A percentile compares a stretch with the other conserved stretches of the same genome.
Evolutionary conservation across 176 grass and related monocot species (phyloP).

Genomic region (Bothriochloa decipiens): DNA sequence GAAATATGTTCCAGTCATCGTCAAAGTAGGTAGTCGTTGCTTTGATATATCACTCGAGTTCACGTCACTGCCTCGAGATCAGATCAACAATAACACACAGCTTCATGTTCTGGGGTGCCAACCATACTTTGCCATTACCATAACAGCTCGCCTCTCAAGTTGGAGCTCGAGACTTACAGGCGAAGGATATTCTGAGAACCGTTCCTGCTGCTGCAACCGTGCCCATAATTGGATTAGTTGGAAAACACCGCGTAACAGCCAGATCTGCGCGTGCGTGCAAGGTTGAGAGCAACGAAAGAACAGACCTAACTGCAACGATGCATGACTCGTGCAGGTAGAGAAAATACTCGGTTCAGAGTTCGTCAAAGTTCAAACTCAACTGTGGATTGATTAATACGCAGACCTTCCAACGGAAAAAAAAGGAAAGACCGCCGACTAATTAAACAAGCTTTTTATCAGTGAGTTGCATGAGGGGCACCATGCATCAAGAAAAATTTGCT

Average conservation of each 20-base stretch:
- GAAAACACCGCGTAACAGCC: conserved; percentile 43
- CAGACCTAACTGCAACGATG: neutral
- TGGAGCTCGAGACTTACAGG: conserved; percentile 43
- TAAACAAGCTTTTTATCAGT: neutral
- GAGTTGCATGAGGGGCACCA: conserved; percentile 24
- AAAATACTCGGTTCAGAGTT: neutral
- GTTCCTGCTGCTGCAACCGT: conserved; percentile 28
- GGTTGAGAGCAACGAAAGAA: conserved; percentile 25
- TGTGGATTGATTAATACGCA: neutral
- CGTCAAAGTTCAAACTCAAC: conserved; percentile 25
- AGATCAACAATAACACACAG: conserved; percentile 41
- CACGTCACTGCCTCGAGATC: conserved; percentile 30
- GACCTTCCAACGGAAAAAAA: conserved; percentile 23
- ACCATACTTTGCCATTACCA: neutral
- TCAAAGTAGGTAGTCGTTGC: conserved; percentile 50
- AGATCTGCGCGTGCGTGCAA: conserved; percentile 18
- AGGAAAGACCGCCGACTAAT: conserved; percentile 12
- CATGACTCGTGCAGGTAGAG: neutral
- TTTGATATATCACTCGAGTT: conserved; percentile 29
- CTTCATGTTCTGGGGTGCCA: conserved; percentile 45
- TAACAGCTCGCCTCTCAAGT: conserved; percentile 31
- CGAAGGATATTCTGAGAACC: conserved; percentile 42
- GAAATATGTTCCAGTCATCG: conserved; percentile 27
- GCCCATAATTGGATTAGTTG: conserved; percentile 41
- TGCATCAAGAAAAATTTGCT: conserved; percentile 3